These are phyloP conservation scores for Larix sibirica DNA, from an alignment of 83 land plant species.

Conservation along the genomic window DNA sequence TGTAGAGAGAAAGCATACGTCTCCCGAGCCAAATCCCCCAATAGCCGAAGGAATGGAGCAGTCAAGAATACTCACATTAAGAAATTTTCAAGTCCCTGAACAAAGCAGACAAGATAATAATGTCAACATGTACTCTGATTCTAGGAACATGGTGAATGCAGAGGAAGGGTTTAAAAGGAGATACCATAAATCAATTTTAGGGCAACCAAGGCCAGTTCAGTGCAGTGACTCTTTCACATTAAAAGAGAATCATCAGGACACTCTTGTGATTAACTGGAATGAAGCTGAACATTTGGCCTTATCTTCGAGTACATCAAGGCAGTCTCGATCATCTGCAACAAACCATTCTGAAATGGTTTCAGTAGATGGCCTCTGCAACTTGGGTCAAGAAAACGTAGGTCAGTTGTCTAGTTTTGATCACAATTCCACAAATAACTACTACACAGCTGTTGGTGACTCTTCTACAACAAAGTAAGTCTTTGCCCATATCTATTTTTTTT, in stretches of 20 bases:
- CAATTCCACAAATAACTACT: background rate
- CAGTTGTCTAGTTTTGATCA: background rate
- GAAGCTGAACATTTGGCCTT: background rate
- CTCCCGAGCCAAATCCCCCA: background rate
- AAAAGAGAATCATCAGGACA: background rate
- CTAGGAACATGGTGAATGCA: background rate
- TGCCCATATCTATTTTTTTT: background rate
- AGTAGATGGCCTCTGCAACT: conserved; percentile 6
- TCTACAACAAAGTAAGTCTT: background rate
- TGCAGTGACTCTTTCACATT: background rate
- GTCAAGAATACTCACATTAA: background rate
- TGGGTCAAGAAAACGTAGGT: background rate
- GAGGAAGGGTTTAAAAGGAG: conserved; percentile 7
- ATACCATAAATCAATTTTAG: conserved; percentile 6
- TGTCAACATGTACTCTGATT: background rate
- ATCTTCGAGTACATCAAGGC: background rate
- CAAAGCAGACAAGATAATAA: no score
- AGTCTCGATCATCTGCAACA: background rate
- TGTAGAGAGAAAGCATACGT: background rate
- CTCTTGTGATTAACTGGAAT: background rate
- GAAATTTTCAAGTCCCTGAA: background rate
- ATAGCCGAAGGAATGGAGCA: background rate
- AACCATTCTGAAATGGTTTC: background rate
- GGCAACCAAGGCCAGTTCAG: conserved; percentile 7
- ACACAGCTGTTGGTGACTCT: conserved; percentile 9